Percentiles rank a stretch among this genome's conserved stretches.
Conservation (phyloP, 495 filamentous ascomycete genomes). For the Parathielavia hyrcaniae region DNA sequence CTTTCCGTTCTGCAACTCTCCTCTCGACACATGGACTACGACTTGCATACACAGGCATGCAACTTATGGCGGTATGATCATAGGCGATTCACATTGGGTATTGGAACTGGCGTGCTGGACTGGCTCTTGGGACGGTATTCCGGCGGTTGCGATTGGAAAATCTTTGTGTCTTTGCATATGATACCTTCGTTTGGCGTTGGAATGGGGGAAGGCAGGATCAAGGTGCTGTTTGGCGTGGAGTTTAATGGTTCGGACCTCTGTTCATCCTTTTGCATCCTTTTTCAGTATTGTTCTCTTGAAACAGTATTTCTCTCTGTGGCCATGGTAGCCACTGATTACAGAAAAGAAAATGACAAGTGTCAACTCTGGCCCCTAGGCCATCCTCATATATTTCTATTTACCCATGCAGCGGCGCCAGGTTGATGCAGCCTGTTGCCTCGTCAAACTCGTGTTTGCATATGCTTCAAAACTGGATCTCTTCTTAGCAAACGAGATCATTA, state of each 20-base stretch:
- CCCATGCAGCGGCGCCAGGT: not conserved
- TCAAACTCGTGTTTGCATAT: too few species aligned
- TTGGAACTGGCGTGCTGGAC: not conserved
- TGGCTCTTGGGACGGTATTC: not conserved
- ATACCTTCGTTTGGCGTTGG: slow-evolving; percentile 6
- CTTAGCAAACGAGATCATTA: too few species aligned
- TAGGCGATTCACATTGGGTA: not conserved
- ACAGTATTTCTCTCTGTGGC: not conserved
- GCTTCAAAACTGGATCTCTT: too few species aligned
- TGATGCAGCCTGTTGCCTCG: not conserved
- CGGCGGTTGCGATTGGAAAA: not conserved
- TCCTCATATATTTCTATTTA: not conserved
- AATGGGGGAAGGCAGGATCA: too few species aligned
- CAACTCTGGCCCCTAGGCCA: not conserved
- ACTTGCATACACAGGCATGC: not conserved
- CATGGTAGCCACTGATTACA: too few species aligned
- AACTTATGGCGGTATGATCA: not conserved
- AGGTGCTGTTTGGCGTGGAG: not conserved
- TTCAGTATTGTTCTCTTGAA: not conserved
- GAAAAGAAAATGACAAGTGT: too few species aligned
- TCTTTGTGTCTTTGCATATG: slow-evolving; percentile 3
- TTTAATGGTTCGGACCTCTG: not conserved
- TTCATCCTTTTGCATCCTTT: not conserved
- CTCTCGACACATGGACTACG: not conserved
- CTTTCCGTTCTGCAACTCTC: not conserved